These are phyloP conservation scores for Argentina anserina DNA, from an alignment of 306 rosid species.

Conservation along the genomic window DNA sequence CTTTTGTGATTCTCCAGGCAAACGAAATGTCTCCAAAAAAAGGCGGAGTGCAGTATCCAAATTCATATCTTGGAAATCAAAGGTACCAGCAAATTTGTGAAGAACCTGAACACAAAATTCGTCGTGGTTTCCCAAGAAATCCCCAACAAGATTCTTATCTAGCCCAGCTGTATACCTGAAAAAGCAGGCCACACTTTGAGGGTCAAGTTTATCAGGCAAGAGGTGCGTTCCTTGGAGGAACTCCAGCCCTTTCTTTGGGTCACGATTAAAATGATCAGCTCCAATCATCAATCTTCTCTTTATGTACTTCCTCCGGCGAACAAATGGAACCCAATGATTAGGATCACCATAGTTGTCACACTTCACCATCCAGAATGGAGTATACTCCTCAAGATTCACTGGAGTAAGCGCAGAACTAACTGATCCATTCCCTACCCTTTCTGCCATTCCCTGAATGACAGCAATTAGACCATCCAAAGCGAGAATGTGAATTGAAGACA, in stretches of 20 bases:
- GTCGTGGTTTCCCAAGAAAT: conserved; percentile 93
- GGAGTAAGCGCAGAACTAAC: conserved; percentile 56
- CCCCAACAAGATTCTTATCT: conserved; percentile 98
- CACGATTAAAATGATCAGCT: conserved; percentile 98
- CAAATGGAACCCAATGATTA: conserved; percentile 85
- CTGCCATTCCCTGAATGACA: conserved; percentile 97
- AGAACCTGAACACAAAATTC: conserved; percentile 98
- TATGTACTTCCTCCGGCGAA: conserved; percentile 81
- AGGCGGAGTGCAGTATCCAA: conserved; percentile 94
- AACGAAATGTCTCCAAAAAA: conserved; percentile 88
- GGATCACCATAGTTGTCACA: conserved; percentile 90
- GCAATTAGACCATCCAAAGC: conserved; percentile 97
- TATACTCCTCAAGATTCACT: conserved; percentile 76
- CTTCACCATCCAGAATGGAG: conserved; percentile 96
- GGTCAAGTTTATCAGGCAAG: conserved; percentile 97
- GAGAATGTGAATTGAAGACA: conserved; percentile 86
- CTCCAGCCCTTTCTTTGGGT: conserved; percentile 97
- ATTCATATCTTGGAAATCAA: conserved; percentile 96
- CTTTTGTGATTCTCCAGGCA: conserved; percentile 99
- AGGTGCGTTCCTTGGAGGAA: conserved; percentile 98
- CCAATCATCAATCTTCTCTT: conserved; percentile 97
- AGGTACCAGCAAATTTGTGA: conserved; percentile 96
- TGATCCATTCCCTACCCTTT: conserved; percentile 76
- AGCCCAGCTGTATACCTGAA: conserved; percentile 96
- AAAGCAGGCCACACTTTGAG: conserved; percentile 98